These are phyloP conservation scores for Vanderwaltozyma polyspora DNA, from an alignment of 805 yeast genomes.

Conservation along the genomic window DNA sequence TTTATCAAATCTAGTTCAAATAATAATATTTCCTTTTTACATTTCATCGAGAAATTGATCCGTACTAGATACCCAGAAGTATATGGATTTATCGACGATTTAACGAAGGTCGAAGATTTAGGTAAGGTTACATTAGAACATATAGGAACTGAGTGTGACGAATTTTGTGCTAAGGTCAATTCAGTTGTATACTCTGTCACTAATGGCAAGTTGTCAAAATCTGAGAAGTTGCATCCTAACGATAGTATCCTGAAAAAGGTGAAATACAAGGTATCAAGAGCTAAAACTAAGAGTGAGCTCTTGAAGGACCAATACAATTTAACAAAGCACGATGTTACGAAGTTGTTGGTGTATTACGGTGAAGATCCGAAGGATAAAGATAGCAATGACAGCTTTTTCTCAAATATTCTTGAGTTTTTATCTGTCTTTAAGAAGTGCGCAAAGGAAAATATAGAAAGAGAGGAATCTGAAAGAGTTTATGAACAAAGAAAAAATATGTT, in stretches of 20 bases:
- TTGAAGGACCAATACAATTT: slow-evolving; percentile 39
- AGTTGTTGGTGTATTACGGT: slow-evolving; percentile 59
- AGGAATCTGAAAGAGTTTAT: slow-evolving; percentile 55
- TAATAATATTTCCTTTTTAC: slow-evolving; percentile 60
- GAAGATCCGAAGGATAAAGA: slow-evolving; percentile 48
- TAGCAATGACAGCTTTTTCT: slow-evolving; percentile 48
- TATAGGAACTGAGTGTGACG: slow-evolving; percentile 46
- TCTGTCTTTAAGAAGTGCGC: slow-evolving; percentile 55
- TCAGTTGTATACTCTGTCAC: slow-evolving; percentile 44
- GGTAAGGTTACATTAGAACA: slow-evolving; percentile 55
- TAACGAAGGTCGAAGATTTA: slow-evolving; percentile 40
- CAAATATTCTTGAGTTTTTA: slow-evolving; percentile 49
- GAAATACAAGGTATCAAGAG: slow-evolving; percentile 42
- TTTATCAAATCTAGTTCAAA: slow-evolving; percentile 57
- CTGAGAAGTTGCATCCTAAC: slow-evolving; percentile 50
- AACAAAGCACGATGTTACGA: slow-evolving; percentile 43
- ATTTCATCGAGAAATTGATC: slow-evolving; percentile 61
- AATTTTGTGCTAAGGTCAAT: slow-evolving; percentile 39
- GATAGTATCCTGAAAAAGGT: slow-evolving; percentile 49
- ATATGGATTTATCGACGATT: slow-evolving; percentile 49
- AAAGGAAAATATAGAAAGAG: slow-evolving; percentile 51
- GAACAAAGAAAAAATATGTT: slow-evolving; percentile 51
- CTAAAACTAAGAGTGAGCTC: slow-evolving; percentile 40
- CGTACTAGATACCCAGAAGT: slow-evolving; percentile 55
- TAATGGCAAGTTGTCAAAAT: slow-evolving; percentile 55